phyloP scores from a whole-genome alignment of 2,329 filamentous ascomycete species.

The Nemania abortiva region DNA sequence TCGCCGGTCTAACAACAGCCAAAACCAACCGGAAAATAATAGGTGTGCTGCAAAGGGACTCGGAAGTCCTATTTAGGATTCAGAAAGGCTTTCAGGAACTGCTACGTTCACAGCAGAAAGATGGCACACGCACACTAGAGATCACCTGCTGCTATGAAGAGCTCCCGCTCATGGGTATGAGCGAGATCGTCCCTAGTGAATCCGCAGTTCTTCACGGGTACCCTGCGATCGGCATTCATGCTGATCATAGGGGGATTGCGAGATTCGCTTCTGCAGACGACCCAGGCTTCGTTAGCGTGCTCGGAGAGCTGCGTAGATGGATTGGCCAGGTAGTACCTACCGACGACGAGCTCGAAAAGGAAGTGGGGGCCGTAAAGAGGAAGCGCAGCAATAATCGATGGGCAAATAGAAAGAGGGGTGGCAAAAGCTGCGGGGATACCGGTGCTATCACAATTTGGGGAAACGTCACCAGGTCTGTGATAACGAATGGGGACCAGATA shows the following conservation, averaged over 20 bases:
- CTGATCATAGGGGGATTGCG: constrained; percentile 16
- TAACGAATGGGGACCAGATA: constrained; percentile 25
- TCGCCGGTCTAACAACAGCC: not conserved
- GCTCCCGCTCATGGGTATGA: constrained; percentile 7
- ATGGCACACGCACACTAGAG: not conserved
- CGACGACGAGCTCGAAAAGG: not conserved
- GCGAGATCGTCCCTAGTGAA: constrained; percentile 17
- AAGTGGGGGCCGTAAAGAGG: not conserved
- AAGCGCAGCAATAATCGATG: not conserved
- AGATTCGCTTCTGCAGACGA: constrained; percentile 19
- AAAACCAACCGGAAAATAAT: constrained; percentile 20
- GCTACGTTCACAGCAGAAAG: constrained; percentile 1
- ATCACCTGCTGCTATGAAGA: constrained; percentile 31
- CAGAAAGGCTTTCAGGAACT: constrained; percentile 20
- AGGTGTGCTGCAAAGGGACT: constrained; percentile 15
- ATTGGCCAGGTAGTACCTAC: not conserved
- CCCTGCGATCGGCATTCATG: constrained; percentile 21
- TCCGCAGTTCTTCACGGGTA: constrained; percentile 20
- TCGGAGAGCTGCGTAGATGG: constrained; percentile 27
- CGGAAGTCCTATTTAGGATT: constrained; percentile 21
- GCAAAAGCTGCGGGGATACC: not conserved
- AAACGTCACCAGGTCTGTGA: constrained; percentile 19
- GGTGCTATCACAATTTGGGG: constrained; percentile 27
- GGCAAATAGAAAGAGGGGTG: not conserved
- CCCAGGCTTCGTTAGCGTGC: constrained; percentile 18